phyloP scores from a whole-genome alignment of 768 basidiomycete genomes.

The Leccinum subtestaceum region DNA sequence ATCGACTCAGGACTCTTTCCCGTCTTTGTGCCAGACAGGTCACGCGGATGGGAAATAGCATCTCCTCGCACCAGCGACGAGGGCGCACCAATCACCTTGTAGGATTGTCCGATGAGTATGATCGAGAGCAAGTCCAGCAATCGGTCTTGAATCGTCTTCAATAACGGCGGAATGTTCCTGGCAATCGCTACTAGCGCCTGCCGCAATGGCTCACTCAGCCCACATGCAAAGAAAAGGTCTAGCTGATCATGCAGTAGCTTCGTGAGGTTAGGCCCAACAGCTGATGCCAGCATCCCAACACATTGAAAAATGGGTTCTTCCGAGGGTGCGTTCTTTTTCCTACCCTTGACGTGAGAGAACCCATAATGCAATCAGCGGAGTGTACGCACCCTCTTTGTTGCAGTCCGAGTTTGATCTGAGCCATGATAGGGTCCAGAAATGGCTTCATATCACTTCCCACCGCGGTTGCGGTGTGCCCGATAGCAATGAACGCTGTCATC shows the following conservation, averaged over 20 bases:
- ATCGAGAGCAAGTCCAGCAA: slow-evolving; percentile 81
- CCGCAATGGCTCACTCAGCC: slow-evolving; percentile 84
- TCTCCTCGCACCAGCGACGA: slow-evolving; percentile 56
- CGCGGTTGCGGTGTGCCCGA: slow-evolving; percentile 90
- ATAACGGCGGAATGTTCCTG: slow-evolving; percentile 81
- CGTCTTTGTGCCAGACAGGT: slow-evolving; percentile 49
- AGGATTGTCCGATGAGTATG: slow-evolving; percentile 79
- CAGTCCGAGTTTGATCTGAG: slow-evolving; percentile 84
- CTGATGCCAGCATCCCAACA: slow-evolving; percentile 91
- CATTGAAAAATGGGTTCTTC: slow-evolving; percentile 98
- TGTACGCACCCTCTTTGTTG: slow-evolving; percentile 73
- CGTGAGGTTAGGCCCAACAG: slow-evolving; percentile 94
- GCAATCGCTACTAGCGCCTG: slow-evolving; percentile 84
- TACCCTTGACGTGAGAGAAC: slow-evolving; percentile 25
- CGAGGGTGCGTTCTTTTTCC: slow-evolving; percentile 85
- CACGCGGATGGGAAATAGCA: slow-evolving; percentile 44
- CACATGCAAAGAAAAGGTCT: slow-evolving; percentile 94
- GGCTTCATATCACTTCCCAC: slow-evolving; percentile 95
- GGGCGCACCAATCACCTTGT: slow-evolving; percentile 87
- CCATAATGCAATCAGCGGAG: neutral
- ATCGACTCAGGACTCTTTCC: slow-evolving; percentile 67
- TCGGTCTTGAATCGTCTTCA: slow-evolving; percentile 94
- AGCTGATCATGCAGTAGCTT: slow-evolving; percentile 95
- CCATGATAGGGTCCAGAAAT: slow-evolving; percentile 90
- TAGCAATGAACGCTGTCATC: slow-evolving; percentile 82